These are phyloP conservation scores for Podaxis mareebaensis DNA, from an alignment of 768 basidiomycete genomes.

Conservation along the genomic window DNA sequence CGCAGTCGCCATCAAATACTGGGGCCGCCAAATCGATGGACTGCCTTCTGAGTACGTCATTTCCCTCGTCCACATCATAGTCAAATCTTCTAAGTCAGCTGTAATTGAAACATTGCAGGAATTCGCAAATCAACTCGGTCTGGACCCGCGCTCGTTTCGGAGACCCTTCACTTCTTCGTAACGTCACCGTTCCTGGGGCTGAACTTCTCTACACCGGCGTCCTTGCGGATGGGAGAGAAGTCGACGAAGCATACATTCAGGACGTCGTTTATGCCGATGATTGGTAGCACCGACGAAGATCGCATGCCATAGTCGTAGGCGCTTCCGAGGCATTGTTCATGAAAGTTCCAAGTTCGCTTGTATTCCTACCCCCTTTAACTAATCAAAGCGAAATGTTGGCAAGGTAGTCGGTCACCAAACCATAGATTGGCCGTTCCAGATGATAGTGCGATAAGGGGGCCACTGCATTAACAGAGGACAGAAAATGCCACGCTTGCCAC, in stretches of 20 bases:
- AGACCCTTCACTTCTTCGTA: slow-evolving; percentile 2
- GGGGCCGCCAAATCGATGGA: slow-evolving; percentile 31
- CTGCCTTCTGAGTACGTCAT: slow-evolving; percentile 16
- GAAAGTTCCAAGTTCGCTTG: background rate
- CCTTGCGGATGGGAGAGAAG: background rate
- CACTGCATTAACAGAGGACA: background rate
- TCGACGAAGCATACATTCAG: background rate
- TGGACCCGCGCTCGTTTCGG: slow-evolving; percentile 6
- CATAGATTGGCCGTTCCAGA: background rate
- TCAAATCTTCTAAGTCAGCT: background rate
- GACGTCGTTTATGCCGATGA: background rate
- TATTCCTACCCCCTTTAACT: background rate
- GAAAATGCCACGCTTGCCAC: background rate
- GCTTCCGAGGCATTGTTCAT: background rate
- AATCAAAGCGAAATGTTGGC: background rate
- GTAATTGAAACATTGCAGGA: background rate
- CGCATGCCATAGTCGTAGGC: background rate
- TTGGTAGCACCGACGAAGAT: background rate
- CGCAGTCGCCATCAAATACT: slow-evolving; percentile 37
- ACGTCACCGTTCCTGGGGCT: slow-evolving; percentile 9
- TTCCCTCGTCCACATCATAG: background rate
- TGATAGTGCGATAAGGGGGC: background rate
- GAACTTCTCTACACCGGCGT: background rate
- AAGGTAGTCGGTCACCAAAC: background rate
- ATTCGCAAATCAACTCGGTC: background rate